These are phyloP conservation scores for Aspergillus conjunctus DNA, from an alignment of 495 filamentous ascomycete species.

Conservation along the genomic window DNA sequence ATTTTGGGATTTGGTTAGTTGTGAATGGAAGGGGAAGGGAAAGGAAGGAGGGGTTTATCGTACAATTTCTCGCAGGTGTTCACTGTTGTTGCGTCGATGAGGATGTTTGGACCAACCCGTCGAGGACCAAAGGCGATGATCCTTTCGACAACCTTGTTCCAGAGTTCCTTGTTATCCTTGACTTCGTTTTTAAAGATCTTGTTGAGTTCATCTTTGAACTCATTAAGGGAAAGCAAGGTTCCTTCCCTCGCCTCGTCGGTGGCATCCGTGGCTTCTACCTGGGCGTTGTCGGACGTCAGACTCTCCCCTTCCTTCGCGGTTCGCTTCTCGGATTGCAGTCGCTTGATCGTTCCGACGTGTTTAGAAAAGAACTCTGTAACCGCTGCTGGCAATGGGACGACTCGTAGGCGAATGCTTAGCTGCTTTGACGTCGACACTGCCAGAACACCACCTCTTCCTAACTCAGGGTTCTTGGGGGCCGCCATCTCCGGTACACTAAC, in stretches of 20 bases:
- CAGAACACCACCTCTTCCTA: slow-evolving; percentile 82
- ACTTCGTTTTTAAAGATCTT: slow-evolving; percentile 62
- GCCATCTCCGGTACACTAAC: slow-evolving; percentile 88
- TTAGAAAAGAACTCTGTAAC: slow-evolving; percentile 86
- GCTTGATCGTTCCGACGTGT: slow-evolving; percentile 76
- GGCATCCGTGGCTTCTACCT: slow-evolving; percentile 37
- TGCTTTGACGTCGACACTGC: slow-evolving; percentile 81
- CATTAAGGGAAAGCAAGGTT: slow-evolving; percentile 64
- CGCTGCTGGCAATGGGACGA: slow-evolving; percentile 72
- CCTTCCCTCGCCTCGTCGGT: slow-evolving; percentile 53
- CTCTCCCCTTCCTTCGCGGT: slow-evolving; percentile 41
- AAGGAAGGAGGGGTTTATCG: slow-evolving; percentile 30
- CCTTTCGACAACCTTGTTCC: slow-evolving; percentile 75
- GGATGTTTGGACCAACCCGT: slow-evolving; percentile 82
- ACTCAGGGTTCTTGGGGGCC: slow-evolving; percentile 77
- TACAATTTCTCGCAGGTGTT: slow-evolving; percentile 76
- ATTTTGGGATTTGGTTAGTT: background rate
- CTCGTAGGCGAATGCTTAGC: slow-evolving; percentile 74
- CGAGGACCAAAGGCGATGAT: slow-evolving; percentile 89
- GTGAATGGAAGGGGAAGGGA: slow-evolving; percentile 19
- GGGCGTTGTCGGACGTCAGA: slow-evolving; percentile 31
- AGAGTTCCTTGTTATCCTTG: slow-evolving; percentile 67
- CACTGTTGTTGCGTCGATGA: slow-evolving; percentile 79
- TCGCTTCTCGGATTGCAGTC: slow-evolving; percentile 69
- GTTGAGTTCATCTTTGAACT: slow-evolving; percentile 74